phyloP scores from a whole-genome alignment of 441 rosid genomes.

The Bocquillonia castaneifolia region DNA sequence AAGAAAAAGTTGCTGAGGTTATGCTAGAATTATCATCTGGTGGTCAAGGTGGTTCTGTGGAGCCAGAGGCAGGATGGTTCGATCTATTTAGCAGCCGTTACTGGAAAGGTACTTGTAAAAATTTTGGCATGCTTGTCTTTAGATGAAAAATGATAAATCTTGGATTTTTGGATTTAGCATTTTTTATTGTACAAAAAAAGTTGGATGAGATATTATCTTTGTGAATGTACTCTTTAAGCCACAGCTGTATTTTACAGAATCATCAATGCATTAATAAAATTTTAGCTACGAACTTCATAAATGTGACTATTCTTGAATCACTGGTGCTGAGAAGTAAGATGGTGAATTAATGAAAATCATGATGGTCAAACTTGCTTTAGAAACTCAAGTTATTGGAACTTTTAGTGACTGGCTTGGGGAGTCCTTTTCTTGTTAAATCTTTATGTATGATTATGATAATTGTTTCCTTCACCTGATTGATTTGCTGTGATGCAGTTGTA shows the following conservation, averaged over 20 bases:
- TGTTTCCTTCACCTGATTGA: slow-evolving; percentile 7
- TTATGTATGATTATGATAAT: no score
- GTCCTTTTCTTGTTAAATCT: neutral
- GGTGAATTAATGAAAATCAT: neutral
- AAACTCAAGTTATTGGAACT: neutral
- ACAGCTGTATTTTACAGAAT: neutral
- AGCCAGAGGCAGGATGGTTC: slow-evolving; percentile 95
- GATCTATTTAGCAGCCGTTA: slow-evolving; percentile 91
- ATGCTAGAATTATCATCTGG: slow-evolving; percentile 65
- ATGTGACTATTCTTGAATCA: no score
- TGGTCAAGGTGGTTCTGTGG: slow-evolving; percentile 71
- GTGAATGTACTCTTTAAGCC: neutral
- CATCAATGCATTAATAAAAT: neutral
- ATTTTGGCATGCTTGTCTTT: neutral
- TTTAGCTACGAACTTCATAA: neutral
- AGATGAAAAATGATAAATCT: neutral
- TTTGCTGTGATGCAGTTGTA: slow-evolving; percentile 59
- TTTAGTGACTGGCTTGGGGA: neutral
- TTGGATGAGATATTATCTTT: neutral
- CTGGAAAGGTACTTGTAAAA: slow-evolving; percentile 61
- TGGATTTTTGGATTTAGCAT: neutral
- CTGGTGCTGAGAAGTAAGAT: no score
- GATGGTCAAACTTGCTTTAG: neutral
- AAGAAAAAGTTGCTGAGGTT: slow-evolving; percentile 80
- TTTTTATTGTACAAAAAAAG: neutral